Conservation (phyloP, 2,329 filamentous ascomycete species). For the Pseudopithomyces chartarum region DNA sequence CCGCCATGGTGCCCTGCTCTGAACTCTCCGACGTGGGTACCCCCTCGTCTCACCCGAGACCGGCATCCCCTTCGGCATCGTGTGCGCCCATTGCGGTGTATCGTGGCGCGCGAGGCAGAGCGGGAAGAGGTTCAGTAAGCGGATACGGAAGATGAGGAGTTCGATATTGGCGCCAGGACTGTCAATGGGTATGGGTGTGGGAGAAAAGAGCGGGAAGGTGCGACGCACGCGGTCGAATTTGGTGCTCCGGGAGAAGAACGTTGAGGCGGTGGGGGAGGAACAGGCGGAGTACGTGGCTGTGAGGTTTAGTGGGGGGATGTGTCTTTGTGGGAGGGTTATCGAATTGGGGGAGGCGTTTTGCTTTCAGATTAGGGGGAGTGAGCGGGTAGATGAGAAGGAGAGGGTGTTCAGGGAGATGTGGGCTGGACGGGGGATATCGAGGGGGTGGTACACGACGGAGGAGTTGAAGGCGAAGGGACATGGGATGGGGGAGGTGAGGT, state of each 20-base stretch:
- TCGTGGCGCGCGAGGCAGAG: conserved; percentile 25
- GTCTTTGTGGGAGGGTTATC: conserved; percentile 24
- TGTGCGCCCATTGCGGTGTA: conserved; percentile 30
- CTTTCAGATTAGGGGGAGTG: conserved; percentile 26
- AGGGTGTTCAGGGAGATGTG: neutral
- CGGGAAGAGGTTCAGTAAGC: conserved; percentile 12
- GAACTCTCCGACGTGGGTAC: no score
- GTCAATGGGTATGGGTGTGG: neutral
- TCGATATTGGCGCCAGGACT: conserved; percentile 9
- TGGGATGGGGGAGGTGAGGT: conserved; percentile 16
- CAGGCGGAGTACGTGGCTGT: conserved; percentile 25
- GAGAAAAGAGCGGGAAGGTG: conserved; percentile 7
- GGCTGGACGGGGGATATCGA: neutral
- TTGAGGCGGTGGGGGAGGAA: conserved; percentile 10
- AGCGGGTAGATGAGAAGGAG: conserved; percentile 4
- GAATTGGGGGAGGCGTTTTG: conserved; percentile 19
- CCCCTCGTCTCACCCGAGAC: neutral
- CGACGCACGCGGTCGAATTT: conserved; percentile 21
- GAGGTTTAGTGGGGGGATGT: conserved; percentile 24
- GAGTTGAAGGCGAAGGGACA: conserved; percentile 25
- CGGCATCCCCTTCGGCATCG: conserved; percentile 26
- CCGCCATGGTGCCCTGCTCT: conserved; percentile 18
- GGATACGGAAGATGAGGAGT: conserved; percentile 20
- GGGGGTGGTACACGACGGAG: conserved; percentile 12
- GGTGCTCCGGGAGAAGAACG: neutral